Evolutionary conservation across 129 eudicot genomes (phyloP), one percentile per base, ranked within the genome.

Genomic region (Smallanthus sonchifolius): DNA sequence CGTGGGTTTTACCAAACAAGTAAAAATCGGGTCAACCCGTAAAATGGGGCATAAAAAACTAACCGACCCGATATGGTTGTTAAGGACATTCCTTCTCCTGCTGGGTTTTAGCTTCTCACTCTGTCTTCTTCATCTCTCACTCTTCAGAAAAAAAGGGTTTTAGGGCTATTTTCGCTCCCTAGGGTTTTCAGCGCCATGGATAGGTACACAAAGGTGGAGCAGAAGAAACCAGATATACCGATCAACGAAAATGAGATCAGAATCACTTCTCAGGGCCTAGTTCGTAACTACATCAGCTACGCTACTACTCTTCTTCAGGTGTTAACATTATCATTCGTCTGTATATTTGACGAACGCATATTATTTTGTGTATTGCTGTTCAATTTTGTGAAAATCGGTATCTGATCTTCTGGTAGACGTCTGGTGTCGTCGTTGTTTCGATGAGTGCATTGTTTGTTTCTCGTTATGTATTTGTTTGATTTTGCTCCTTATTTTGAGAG

Each of bases 171-270:
- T 36, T 51, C 39, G 35, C 78, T 6, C 48, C 30, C 65, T 60
- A 69, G 73, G 59, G 17, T 65, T 72, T 40, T 39, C 57, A 2
- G 3, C 74, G 68, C 68, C 79, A 93, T 93, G 98, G 98, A 93
- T 61, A 87, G 88, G 62, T 93, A 93, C 84, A 83, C 81, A 47
- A 87, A 91, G 80, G 98, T 93, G 1, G 89, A 90, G 73, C 88
- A 87, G 74, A 85, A 84, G 67, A 92, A 79, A 79, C 82, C 86
- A 0, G 88, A 92, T 24, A 34, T 65, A 4, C 86, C 96, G 9
- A 82, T 86, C 5, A 87, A 81, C 65, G 89, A 89, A 80, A 92
- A 90, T 75, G 98, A 92, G 87, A 90, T 93, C 80, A 84, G 98
- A 60, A 87, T 93, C 79, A 93, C 97, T 30, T 86, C 92, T 4